These are phyloP conservation scores for Plasmodium ovale DNA, from an alignment of 169 alveolate species.

Conservation along the genomic window DNA sequence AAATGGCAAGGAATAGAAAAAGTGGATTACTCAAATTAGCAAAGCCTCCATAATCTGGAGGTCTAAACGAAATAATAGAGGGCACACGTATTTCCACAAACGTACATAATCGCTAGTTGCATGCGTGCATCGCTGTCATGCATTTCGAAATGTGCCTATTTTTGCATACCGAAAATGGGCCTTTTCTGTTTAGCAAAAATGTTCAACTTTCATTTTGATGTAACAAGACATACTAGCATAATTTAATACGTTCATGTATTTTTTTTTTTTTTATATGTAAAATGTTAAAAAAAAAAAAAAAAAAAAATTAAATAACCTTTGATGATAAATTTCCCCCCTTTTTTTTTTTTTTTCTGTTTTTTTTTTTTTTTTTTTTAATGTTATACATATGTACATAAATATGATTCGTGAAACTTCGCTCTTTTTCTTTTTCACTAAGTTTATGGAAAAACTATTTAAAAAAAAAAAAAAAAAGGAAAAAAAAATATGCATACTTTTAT, in stretches of 20 bases:
- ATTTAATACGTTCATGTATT: constrained; percentile 27
- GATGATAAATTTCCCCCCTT: neutral
- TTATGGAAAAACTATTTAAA: neutral
- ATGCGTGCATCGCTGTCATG: too few relatives aligned
- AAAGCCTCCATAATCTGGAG: too few relatives aligned
- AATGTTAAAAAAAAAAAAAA: constrained; percentile 7
- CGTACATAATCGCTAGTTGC: too few relatives aligned
- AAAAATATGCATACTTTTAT: neutral
- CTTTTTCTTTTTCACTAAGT: neutral
- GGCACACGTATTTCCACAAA: too few relatives aligned
- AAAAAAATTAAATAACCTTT: constrained; percentile 7
- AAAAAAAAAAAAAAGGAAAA: neutral
- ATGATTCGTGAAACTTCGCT: neutral
- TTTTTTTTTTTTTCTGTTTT: constrained; percentile 1
- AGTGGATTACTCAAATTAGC: too few relatives aligned
- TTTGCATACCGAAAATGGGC: too few relatives aligned
- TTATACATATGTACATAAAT: constrained; percentile 18
- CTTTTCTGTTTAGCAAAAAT: constrained; percentile 59
- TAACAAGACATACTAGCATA: constrained; percentile 48
- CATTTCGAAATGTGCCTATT: too few relatives aligned
- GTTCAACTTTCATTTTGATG: constrained; percentile 32
- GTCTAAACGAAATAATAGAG: too few relatives aligned
- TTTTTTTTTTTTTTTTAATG: constrained; percentile 12
- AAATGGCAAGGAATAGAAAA: too few relatives aligned
- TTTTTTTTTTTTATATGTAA: constrained; percentile 24